Percentiles rank a stretch among this genome's conserved stretches.
Conservation (phyloP, 2,329 filamentous ascomycete species). For the Leptoxyphium fumago region DNA sequence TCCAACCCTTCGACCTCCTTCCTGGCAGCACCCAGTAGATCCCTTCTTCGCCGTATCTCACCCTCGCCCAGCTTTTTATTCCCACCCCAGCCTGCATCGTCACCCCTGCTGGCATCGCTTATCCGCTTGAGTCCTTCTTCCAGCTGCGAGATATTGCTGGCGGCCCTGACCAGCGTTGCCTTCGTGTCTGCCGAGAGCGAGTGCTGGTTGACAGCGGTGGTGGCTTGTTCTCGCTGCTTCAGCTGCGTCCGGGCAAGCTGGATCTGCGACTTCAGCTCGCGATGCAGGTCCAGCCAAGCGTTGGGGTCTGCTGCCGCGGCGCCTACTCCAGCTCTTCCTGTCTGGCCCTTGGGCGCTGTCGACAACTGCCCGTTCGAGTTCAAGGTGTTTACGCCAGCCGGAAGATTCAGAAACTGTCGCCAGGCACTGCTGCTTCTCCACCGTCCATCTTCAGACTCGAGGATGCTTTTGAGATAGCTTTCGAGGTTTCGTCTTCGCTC, state of each 20-base stretch:
- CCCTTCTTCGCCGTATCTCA: conserved; percentile 55
- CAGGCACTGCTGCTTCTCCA: conserved; percentile 64
- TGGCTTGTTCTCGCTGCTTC: conserved; percentile 52
- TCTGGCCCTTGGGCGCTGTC: conserved; percentile 9
- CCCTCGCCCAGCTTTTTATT: conserved; percentile 50
- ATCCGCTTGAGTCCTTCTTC: conserved; percentile 46
- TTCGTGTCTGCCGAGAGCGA: conserved; percentile 55
- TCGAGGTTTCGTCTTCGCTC: conserved; percentile 55
- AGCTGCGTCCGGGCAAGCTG: conserved; percentile 52
- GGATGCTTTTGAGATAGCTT: conserved; percentile 56
- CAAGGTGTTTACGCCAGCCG: conserved; percentile 28
- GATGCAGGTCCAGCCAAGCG: conserved; percentile 63
- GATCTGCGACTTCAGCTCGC: conserved; percentile 56
- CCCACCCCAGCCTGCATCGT: conserved; percentile 24
- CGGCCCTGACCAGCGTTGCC: conserved; percentile 54
- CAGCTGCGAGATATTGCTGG: conserved; percentile 46
- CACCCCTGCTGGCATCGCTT: conserved; percentile 17
- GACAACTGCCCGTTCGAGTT: conserved; percentile 26
- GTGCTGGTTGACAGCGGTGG: conserved; percentile 44
- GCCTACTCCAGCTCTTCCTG: conserved; percentile 14
- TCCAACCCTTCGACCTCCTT: conserved; percentile 67
- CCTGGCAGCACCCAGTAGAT: conserved; percentile 53
- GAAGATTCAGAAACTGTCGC: conserved; percentile 59
- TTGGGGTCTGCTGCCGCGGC: conserved; percentile 32
- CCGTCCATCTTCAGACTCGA: conserved; percentile 55